Base-by-base conservation (phyloP, 2,329 filamentous ascomycete genomes). In the Cercospora sp. region DNA sequence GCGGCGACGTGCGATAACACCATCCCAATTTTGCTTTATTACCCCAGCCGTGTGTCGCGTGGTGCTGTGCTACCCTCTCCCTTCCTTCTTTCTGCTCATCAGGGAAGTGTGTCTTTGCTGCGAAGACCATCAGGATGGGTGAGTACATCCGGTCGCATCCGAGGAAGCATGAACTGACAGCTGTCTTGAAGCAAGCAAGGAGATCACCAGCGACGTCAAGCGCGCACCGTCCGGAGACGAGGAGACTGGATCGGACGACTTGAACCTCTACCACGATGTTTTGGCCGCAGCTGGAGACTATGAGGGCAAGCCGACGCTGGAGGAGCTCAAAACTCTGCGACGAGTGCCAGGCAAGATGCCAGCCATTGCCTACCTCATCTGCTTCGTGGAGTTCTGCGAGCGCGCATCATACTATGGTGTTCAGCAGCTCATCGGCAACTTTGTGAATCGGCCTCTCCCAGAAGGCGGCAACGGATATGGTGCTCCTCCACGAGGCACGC, bases 341-440 rank as follows among this genome's bases (percentile, higher is more conserved):
- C 80, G 81, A 67, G 79, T 84, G 7, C 78, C 81, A 26, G 83
- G 83, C 71, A 77, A 77, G 63, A 76, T 84, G 43, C 70, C 70
- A 12, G 30, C 66, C 16, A 55, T 71, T 28, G 68, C 68, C 57
- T 71, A 71, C 57, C 49, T 71, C 58, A 80, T 85, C 65, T 82
- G 82, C 40, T 74, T 83, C 63, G 82, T 84, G 69, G 81, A 84
- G 72, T 78, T 84, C 5, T 82, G 80, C 75, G 83, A 84, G 73
- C 75, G 82, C 16, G 83, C 83, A 74, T 81, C 81, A 10, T 85
- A 76, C 72, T 78, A 77, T 63, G 76, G 76, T 12, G 76, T 83
- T 0, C 80, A 80, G 0, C 82, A 81, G 1, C 80, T 82, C 16
- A 82, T 84, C 65, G 81, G 82, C 69, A 85, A 85, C 72, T 85